phyloP scores from a whole-genome alignment of 2,329 filamentous ascomycete species.

The Alternaria incomplexa region DNA sequence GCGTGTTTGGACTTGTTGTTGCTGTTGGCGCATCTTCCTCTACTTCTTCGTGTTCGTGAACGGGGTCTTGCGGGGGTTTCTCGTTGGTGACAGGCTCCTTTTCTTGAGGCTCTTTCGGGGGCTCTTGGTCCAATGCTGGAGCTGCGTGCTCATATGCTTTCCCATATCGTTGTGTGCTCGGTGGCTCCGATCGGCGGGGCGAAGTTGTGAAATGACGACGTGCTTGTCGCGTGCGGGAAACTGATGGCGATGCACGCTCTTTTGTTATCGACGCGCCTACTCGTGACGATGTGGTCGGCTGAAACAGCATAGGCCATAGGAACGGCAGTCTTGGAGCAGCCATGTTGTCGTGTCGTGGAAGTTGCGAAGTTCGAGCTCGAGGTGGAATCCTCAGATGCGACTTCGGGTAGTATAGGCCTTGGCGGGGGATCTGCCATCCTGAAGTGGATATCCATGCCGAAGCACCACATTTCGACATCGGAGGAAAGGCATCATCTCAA shows the following conservation, averaged over 20 bases:
- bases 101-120: constrained; percentile 8
- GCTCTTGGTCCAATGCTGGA: constrained; percentile 36
- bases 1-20: constrained; percentile 20
- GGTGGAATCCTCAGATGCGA: constrained; percentile 9
- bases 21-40: constrained; percentile 29
- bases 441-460: constrained; percentile 18
- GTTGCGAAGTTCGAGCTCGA: neutral
- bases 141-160: constrained; percentile 55
- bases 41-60: constrained; percentile 32
- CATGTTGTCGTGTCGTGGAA: constrained; percentile 38
- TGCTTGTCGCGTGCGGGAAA: constrained; percentile 20
- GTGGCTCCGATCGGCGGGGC: constrained; percentile 33
- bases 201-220: constrained; percentile 38
- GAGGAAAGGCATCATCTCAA: neutral
- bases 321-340: constrained; percentile 54
- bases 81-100: constrained; percentile 3
- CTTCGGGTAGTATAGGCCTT: constrained; percentile 14
- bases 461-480: neutral
- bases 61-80: constrained; percentile 11
- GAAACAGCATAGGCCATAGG: constrained; percentile 55
- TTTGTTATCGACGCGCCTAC: constrained; percentile 18
- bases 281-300: constrained; percentile 34
- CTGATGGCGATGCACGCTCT: constrained; percentile 9
- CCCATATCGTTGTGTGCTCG: constrained; percentile 53
- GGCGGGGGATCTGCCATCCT: constrained; percentile 18